Base-by-base conservation (phyloP, 441 rosid genomes). In the Isatis lusitanica region DNA sequence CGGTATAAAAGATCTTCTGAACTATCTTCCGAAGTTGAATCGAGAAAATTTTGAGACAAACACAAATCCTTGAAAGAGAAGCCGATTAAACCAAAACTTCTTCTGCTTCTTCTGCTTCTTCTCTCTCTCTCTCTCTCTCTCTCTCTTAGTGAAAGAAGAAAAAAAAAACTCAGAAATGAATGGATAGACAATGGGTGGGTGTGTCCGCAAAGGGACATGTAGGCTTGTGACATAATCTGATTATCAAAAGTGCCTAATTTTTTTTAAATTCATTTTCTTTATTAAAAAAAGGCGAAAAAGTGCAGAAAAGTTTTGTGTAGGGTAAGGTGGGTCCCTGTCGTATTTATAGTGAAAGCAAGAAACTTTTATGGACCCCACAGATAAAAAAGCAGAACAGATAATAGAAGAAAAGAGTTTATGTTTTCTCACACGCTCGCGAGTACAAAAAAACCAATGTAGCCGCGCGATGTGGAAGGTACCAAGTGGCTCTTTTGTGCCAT, bases 141-240 rank as follows among this genome's bases (percentile, higher is more conserved):
- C 13, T 60, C 9, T 75, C 46, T 39, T 8, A 6, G 31, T 2
- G 33, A 26, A 67, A 33, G 5, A 51, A 33, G 1, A 70, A 48
- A 2, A 48, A 31, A 18, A 62, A 52, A 39, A 52, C 11, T 9
- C 12, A 55, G 47, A 75, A 74, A 61, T 33, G 33, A 69, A 83
- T 35, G 76, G 89, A 86, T 73, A 81, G 88, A 78, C 46, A 80
- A 75, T 76, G 89, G 79, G 76, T 82, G 84, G 86, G 81, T 75
- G 85, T 78, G 78, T 80, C 84, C 53, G 76, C 63, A 80, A 68
- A 74, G 50, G 59, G 78, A 66, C 78, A 68, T 68, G 74, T 78
- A 68, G 71, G 71, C 70, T 74, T 66, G 65, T 78, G 88, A 85
- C 89, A 79, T 72, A 79, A 83, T 86, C 85, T 83, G 82, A 73